Percentiles rank a stretch among this genome's conserved stretches.
These are phyloP conservation scores for Aurantiochytrium sp. DNA, from an alignment of 108 stramenopile species.

Conservation along the genomic window DNA sequence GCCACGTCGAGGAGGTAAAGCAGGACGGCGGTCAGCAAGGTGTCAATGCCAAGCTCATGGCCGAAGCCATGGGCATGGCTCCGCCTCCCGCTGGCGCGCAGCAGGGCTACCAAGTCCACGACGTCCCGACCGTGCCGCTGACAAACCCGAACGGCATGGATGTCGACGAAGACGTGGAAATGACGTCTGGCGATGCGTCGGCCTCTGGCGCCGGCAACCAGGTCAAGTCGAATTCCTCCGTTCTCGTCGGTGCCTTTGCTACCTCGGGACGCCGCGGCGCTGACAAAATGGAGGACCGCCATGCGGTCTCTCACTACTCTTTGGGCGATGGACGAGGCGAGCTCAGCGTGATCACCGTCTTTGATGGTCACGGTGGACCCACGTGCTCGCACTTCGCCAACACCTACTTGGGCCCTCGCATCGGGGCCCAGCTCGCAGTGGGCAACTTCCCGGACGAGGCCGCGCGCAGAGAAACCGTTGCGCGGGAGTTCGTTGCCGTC, in stretches of 20 bases:
- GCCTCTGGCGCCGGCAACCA: not conserved
- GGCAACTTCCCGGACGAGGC: not conserved
- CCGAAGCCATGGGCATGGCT: not conserved
- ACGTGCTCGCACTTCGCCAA: not conserved
- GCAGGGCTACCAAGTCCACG: not conserved
- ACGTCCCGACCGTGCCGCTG: not conserved
- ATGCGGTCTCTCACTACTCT: not conserved
- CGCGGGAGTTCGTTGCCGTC: not conserved
- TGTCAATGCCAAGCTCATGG: not conserved
- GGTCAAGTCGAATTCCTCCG: not conserved
- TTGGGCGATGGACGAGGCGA: not conserved
- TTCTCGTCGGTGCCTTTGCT: not conserved
- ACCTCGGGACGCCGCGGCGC: slow-evolving; percentile 10
- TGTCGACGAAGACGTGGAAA: not conserved
- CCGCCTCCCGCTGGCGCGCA: not conserved
- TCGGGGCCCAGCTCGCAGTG: not conserved
- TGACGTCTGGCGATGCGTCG: not conserved
- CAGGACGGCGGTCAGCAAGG: not conserved
- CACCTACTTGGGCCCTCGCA: not conserved
- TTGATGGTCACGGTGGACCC: slow-evolving; percentile 8
- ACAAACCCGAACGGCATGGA: not conserved
- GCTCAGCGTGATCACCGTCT: not conserved
- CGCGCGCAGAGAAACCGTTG: not conserved
- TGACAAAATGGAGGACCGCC: slow-evolving; percentile 11
- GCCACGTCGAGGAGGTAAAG: not conserved